Percentiles rank a stretch among this genome's conserved stretches.
Evolutionary conservation across 1,284 basidiomycete genomes (phyloP).

Genomic region (Cutaneotrichosporon spelunceum): DNA sequence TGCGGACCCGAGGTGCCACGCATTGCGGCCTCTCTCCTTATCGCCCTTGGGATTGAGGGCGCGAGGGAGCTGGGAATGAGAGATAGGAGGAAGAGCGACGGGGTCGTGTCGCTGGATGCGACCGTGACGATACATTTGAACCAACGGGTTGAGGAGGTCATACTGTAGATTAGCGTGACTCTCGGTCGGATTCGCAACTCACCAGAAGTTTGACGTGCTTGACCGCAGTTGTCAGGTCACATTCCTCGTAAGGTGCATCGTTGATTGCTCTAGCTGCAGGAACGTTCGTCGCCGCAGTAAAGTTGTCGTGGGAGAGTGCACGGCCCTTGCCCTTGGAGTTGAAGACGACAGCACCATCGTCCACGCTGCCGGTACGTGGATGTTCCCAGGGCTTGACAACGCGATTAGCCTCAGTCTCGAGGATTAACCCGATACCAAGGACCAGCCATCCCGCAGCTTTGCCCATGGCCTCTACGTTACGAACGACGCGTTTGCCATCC

Average conservation of each 20-base stretch:
- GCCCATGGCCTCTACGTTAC: conserved; percentile 45
- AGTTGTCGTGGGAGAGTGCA: not conserved
- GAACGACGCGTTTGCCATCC: conserved; percentile 42
- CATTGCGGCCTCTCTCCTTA: conserved; percentile 41
- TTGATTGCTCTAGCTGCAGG: conserved; percentile 10
- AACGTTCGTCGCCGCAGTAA: not conserved
- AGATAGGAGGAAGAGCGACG: conserved; percentile 39
- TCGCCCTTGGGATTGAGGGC: conserved; percentile 37
- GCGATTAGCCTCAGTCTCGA: conserved; percentile 27
- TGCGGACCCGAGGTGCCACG: conserved; percentile 36
- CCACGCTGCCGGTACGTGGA: not conserved
- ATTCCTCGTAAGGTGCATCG: conserved; percentile 19
- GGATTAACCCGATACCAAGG: conserved; percentile 41
- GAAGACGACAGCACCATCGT: conserved; percentile 23
- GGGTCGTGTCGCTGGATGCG: conserved; percentile 46
- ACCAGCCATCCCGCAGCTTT: conserved; percentile 46
- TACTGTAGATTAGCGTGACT: conserved; percentile 28
- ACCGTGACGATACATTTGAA: conserved; percentile 42
- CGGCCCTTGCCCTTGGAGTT: conserved; percentile 22
- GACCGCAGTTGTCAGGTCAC: not conserved
- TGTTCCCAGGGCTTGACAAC: not conserved
- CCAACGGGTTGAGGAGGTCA: conserved; percentile 38
- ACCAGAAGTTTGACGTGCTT: conserved; percentile 35
- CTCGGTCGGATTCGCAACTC: conserved; percentile 6
- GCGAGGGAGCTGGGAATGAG: conserved; percentile 32